These are phyloP conservation scores for Miamiensis avidus DNA, from an alignment of 169 alveolate species.

Conservation along the genomic window DNA sequence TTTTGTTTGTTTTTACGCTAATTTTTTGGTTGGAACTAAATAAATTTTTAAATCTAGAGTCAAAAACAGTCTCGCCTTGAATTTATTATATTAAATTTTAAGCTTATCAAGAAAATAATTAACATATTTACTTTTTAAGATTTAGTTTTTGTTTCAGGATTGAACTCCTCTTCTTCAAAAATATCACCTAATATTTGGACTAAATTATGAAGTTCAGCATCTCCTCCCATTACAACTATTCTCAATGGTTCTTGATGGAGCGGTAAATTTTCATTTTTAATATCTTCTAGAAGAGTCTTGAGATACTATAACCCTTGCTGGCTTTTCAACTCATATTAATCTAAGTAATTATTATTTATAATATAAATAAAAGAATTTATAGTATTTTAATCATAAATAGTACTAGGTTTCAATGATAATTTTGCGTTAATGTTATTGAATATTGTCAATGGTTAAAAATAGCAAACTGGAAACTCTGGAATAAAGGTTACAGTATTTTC, in stretches of 20 bases:
- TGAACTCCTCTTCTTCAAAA: neutral
- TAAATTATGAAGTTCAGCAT: slow-evolving; percentile 30
- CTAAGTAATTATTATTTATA: neutral
- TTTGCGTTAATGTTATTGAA: no score
- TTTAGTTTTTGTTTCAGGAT: neutral
- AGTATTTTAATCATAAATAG: neutral
- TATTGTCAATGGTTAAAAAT: neutral
- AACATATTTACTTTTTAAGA: neutral
- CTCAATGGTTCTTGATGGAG: slow-evolving; percentile 39
- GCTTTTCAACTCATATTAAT: neutral
- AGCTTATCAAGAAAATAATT: slow-evolving; percentile 9
- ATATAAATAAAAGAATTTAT: neutral
- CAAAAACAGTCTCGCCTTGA: slow-evolving; percentile 4
- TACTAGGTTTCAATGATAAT: neutral
- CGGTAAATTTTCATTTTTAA: slow-evolving; percentile 17
- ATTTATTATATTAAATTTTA: slow-evolving; percentile 13
- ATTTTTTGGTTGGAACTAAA: slow-evolving; percentile 29
- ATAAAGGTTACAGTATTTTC: slow-evolving; percentile 27
- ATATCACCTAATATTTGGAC: slow-evolving; percentile 28
- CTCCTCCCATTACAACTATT: slow-evolving; percentile 45
- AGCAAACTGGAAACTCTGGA: slow-evolving; percentile 14
- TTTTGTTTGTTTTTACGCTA: neutral
- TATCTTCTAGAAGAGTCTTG: slow-evolving; percentile 14
- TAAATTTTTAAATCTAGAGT: slow-evolving; percentile 39
- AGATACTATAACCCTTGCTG: neutral